phyloP scores from a whole-genome alignment of 2,329 filamentous ascomycete genomes.

The Rugonectria rugulosa region DNA sequence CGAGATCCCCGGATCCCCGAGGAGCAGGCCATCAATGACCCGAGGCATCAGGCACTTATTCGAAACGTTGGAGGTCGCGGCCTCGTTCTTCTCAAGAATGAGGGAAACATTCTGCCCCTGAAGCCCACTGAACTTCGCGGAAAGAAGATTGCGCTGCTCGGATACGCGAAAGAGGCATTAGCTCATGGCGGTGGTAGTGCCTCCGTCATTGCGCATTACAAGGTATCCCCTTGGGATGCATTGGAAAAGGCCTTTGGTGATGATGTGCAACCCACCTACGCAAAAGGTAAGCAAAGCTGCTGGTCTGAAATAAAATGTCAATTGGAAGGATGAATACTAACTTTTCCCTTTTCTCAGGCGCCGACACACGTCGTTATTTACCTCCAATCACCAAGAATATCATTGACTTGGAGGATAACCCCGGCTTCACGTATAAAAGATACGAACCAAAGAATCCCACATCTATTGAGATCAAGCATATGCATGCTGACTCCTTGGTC shows the following conservation, averaged over 20 bases:
- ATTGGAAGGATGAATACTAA: neutral
- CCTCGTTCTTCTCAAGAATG: constrained; percentile 68
- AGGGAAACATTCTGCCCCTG: constrained; percentile 63
- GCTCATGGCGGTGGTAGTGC: constrained; percentile 45
- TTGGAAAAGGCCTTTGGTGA: constrained; percentile 29
- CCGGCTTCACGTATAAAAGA: constrained; percentile 36
- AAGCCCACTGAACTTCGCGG: constrained; percentile 39
- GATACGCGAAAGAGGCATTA: constrained; percentile 39
- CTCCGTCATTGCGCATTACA: constrained; percentile 40
- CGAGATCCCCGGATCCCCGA: constrained; percentile 20
- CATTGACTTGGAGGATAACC: constrained; percentile 33
- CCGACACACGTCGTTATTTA: constrained; percentile 26
- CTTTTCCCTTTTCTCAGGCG: too few relatives aligned
- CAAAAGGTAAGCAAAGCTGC: constrained; percentile 14
- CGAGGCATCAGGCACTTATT: constrained; percentile 33
- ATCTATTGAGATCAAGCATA: constrained; percentile 27
- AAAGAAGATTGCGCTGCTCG: constrained; percentile 39
- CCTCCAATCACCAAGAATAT: constrained; percentile 26
- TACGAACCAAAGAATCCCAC: constrained; percentile 28
- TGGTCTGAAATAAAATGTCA: neutral
- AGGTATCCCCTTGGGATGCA: constrained; percentile 40
- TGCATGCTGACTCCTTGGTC: constrained; percentile 30
- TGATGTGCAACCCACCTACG: constrained; percentile 31
- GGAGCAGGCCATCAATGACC: constrained; percentile 32
- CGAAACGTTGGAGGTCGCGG: constrained; percentile 52